Conservation (phyloP, 192 early-diverging fungal genomes). For the Rhizophlyctis rosea region DNA sequence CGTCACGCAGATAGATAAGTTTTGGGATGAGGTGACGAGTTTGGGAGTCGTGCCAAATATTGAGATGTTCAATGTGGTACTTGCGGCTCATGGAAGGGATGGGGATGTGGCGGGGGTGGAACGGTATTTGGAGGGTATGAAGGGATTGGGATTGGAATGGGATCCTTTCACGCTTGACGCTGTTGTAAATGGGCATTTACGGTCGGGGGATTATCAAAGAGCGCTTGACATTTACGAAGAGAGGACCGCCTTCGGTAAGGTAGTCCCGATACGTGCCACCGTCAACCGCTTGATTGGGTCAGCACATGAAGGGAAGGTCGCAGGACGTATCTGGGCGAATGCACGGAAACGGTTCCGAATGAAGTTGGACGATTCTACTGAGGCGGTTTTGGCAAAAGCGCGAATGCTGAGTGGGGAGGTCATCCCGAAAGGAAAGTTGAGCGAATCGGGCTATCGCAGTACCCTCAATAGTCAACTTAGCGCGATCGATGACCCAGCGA, state of each 20-base stretch:
- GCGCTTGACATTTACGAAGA: background rate
- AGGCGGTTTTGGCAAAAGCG: background rate
- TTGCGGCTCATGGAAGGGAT: background rate
- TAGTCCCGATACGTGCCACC: constrained; percentile 6
- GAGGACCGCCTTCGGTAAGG: background rate
- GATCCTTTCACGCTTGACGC: constrained; percentile 11
- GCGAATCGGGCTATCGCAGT: background rate
- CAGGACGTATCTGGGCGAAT: background rate
- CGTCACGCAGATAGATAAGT: background rate
- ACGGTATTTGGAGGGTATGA: background rate
- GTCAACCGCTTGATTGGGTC: background rate
- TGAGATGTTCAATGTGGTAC: constrained; percentile 7
- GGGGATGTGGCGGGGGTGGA: constrained; percentile 3
- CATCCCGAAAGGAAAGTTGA: background rate
- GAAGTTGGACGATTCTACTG: background rate
- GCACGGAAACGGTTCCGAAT: background rate
- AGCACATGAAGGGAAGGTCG: background rate
- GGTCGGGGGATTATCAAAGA: background rate
- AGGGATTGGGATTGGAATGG: background rate
- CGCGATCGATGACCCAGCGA: background rate
- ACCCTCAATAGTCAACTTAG: background rate
- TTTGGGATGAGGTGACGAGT: background rate
- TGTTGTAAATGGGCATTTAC: background rate
- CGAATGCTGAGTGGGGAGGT: background rate
- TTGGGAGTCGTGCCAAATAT: constrained; percentile 6